phyloP scores from a whole-genome alignment of 208 protist species.

The Ichthyophonus hoferi region DNA sequence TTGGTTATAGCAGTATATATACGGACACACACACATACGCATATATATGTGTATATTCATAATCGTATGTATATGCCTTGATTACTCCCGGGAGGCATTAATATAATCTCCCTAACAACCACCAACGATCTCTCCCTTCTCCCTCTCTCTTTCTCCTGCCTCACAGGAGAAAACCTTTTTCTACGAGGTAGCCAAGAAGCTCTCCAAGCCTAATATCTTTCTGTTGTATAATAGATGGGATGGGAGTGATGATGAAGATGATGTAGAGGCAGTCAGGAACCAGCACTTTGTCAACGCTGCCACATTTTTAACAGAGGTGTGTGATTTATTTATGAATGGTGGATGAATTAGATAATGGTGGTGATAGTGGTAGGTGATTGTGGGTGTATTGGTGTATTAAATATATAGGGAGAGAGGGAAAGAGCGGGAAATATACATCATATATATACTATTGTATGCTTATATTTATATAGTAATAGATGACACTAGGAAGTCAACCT shows the following conservation, averaged over 20 bases:
- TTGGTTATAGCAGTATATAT: neutral
- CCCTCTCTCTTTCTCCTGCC: neutral
- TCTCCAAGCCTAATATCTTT: slow-evolving; percentile 48
- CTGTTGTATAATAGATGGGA: slow-evolving; percentile 48
- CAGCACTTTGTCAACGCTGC: slow-evolving; percentile 29
- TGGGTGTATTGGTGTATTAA: neutral
- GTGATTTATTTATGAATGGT: too few relatives aligned
- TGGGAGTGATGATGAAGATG: slow-evolving; percentile 22
- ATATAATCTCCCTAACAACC: too few relatives aligned
- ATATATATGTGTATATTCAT: neutral
- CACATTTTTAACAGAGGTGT: slow-evolving; percentile 20
- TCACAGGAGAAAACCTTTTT: slow-evolving; percentile 35
- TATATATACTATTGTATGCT: neutral
- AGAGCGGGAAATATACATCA: neutral
- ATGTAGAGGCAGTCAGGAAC: neutral
- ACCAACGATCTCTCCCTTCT: neutral
- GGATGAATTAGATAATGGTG: neutral
- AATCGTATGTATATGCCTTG: neutral
- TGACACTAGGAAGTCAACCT: too few relatives aligned
- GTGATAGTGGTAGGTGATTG: neutral
- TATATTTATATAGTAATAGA: neutral
- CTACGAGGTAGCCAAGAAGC: slow-evolving; percentile 40
- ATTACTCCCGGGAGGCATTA: too few relatives aligned
- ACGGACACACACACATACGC: neutral
- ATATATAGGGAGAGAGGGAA: neutral